Conservation (phyloP, 2,329 filamentous ascomycete species). For the Cordyceps cicadae region DNA sequence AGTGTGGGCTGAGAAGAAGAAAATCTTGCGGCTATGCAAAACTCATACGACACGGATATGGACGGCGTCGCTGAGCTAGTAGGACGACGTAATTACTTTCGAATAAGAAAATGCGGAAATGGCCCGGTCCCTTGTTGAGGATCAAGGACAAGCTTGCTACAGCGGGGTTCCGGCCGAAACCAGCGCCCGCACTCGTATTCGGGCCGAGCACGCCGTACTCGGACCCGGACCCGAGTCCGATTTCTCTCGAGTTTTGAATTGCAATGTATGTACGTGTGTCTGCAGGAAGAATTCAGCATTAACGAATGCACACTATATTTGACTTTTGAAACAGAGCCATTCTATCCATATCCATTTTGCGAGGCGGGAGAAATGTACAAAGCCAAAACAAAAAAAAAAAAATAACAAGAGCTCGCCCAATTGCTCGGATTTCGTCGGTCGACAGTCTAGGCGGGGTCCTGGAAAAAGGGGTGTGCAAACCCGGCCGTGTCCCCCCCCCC, state of each 20-base stretch:
- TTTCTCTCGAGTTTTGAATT: background rate
- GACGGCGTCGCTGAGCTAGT: no score
- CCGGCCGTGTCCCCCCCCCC: background rate
- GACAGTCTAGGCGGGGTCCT: background rate
- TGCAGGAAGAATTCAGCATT: slow-evolving; percentile 1
- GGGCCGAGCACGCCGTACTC: background rate
- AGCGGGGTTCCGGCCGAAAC: no score
- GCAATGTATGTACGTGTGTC: no score
- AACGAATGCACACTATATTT: background rate
- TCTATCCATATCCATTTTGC: background rate
- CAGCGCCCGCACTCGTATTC: background rate
- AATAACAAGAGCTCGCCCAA: background rate
- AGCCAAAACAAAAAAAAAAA: background rate
- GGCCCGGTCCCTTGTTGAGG: no score
- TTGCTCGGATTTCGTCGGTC: slow-evolving; percentile 2
- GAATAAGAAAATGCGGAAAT: no score
- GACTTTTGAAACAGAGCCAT: background rate
- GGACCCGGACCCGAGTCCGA: background rate
- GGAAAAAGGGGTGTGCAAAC: background rate
- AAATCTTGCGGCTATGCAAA: background rate
- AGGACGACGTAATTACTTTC: no score
- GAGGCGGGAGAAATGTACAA: background rate
- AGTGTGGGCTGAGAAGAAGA: background rate
- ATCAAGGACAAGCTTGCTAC: no score
- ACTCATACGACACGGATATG: no score